Conservation (phyloP, 2,329 filamentous ascomycete species). For the Tympanopsis confertula region DNA sequence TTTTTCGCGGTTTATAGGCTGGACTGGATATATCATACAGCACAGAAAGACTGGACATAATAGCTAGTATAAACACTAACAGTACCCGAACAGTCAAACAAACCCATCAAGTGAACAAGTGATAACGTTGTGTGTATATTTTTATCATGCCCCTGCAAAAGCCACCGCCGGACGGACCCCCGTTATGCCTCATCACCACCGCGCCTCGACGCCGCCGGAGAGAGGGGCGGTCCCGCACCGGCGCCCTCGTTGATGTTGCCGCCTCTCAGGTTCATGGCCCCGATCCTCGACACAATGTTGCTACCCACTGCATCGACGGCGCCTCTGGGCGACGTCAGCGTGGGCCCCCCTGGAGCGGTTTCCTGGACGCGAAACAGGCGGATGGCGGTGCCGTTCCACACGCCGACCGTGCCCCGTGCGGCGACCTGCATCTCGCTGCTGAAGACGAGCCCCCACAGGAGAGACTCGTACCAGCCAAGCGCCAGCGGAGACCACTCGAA, state of each 20-base stretch:
- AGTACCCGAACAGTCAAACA: too few species aligned
- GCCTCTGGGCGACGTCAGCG: constrained; percentile 71
- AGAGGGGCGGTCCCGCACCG: too few species aligned
- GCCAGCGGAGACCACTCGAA: constrained; percentile 90
- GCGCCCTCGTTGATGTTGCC: constrained; percentile 2
- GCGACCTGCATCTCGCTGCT: constrained; percentile 77
- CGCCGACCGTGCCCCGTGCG: constrained; percentile 68
- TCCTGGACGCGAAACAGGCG: constrained; percentile 85
- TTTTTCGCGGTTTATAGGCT: too few species aligned
- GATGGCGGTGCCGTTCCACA: constrained; percentile 87
- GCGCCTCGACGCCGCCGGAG: too few species aligned
- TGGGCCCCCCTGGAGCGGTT: constrained; percentile 67
- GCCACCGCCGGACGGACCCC: too few species aligned
- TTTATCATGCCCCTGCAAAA: too few species aligned
- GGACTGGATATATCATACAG: too few species aligned
- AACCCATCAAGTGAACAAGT: too few species aligned
- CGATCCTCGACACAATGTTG: constrained; percentile 78
- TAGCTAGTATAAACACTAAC: too few species aligned
- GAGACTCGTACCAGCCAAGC: constrained; percentile 88
- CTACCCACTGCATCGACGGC: constrained; percentile 88
- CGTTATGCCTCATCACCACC: too few species aligned
- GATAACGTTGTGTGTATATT: too few species aligned
- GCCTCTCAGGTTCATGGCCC: constrained; percentile 62
- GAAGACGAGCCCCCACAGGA: constrained; percentile 90
- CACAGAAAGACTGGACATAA: too few species aligned